Base-by-base conservation (phyloP, 495 filamentous ascomycete genomes). In the Pyrenula massariospora region DNA sequence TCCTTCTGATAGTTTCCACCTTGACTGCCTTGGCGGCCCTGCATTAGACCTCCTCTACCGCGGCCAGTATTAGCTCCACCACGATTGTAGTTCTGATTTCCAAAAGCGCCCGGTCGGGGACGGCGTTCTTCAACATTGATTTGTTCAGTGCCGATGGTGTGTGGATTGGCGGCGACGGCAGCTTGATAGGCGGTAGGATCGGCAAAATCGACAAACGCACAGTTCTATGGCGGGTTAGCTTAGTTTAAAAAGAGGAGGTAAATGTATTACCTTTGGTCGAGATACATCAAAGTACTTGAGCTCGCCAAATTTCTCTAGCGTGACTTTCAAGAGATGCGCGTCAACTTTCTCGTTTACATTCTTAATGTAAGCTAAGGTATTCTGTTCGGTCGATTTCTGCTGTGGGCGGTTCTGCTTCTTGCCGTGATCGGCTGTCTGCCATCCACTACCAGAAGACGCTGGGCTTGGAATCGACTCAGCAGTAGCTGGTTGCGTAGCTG, bases 181-280 rank as follows among this genome's bases (percentile, higher is more conserved):
- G 87, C 85, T 61, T 84, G 75, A 67, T 92, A 96, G 21, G 81
- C 89, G 51, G 88, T 77, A 51, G 80, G 63, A 47, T 86, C 87
- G 62, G 82, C 83, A 66, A 94, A 98, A 65, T 98, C 94, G 59
- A 96, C 87, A 66, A 96, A 96, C 24, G 93, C 94, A 65, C 90
- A 96, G 75, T 91, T 96, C 94, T 96, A 62, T 20, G 55, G 22
- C n/a, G 12, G 25, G 53, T 54, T 20, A 25, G 22, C 5, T n/a
- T 54, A 49, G 12, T 42, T 10, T 54, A 42, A 5, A n/a, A 47
- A 47, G 5, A 8, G 20, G 22, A 11, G 8, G 20, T 47, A 8
- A 8, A 52, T 54, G 53, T 62, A 81, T 62, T 80, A 96, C 92
- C 89, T 94, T 97, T 54, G 72, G 70, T 54, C 89, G 88, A 71